These are phyloP conservation scores for Pinus albicaulis DNA, from an alignment of 75 land plant genomes.

Conservation along the genomic window DNA sequence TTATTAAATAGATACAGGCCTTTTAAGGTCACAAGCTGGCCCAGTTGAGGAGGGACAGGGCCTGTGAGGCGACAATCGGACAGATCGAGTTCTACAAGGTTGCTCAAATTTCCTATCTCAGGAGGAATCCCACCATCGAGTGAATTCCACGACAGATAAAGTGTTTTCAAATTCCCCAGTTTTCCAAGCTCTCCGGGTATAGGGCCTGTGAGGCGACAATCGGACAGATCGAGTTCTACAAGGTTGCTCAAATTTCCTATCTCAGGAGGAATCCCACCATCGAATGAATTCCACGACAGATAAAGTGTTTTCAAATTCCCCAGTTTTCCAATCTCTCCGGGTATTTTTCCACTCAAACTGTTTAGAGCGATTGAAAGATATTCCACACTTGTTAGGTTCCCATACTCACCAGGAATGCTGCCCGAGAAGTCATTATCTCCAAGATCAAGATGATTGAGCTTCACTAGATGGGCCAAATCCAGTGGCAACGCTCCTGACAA, in stretches of 20 bases:
- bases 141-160: no score
- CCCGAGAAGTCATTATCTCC: conserved; percentile 82
- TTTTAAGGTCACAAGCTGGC: no score
- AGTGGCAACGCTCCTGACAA: conserved; percentile 49
- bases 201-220: conserved; percentile 25
- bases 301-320: conserved; percentile 47
- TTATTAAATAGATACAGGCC: no score
- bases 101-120: conserved; percentile 50
- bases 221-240: conserved; percentile 54
- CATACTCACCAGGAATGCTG: conserved; percentile 62
- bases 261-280: conserved; percentile 67
- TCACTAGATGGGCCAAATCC: conserved; percentile 31
- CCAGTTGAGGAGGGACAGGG: no score
- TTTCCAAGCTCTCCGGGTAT: conserved; percentile 35
- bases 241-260: conserved; percentile 53
- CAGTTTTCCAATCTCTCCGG: conserved; percentile 62
- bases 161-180: conserved; percentile 39
- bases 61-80: conserved; percentile 33
- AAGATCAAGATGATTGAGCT: conserved; percentile 55
- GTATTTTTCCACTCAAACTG: conserved; percentile 65
- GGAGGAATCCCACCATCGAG: conserved; percentile 69
- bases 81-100: conserved; percentile 58
- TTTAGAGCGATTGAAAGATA: conserved; percentile 64
- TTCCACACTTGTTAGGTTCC: conserved; percentile 34
- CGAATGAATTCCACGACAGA: no score